These are phyloP conservation scores for Yamadazyma dushanensis DNA, from an alignment of 1,139 yeast genomes.

Conservation along the genomic window DNA sequence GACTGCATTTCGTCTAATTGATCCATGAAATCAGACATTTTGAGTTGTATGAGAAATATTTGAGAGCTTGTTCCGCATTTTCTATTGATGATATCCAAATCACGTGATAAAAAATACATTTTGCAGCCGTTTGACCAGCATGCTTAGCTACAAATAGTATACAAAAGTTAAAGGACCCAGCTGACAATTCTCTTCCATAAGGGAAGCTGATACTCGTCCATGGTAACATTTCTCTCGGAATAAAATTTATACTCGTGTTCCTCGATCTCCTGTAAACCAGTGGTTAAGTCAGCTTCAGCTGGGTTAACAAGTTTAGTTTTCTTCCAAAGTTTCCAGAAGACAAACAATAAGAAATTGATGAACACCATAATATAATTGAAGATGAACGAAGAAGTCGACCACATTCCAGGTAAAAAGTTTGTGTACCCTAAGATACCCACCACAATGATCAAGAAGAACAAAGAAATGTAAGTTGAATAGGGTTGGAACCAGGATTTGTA, in stretches of 20 bases:
- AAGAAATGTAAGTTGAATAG: conserved; percentile 55
- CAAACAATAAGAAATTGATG: conserved; percentile 21
- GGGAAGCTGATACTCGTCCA: no score
- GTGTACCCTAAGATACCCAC: conserved; percentile 39
- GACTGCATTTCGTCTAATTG: conserved; percentile 2
- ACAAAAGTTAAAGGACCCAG: no score
- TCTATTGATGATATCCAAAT: background rate
- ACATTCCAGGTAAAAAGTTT: conserved; percentile 31
- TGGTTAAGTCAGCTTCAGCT: conserved; percentile 29
- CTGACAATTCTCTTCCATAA: no score
- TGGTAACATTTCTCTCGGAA: no score
- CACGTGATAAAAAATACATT: background rate
- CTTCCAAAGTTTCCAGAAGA: conserved; percentile 29
- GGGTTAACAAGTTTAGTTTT: conserved; percentile 26
- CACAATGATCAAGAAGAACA: conserved; percentile 29
- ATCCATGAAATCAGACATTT: conserved; percentile 1
- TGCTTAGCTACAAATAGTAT: no score
- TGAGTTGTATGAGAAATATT: background rate
- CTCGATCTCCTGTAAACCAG: conserved; percentile 39
- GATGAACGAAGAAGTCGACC: conserved; percentile 35
- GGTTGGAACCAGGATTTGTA: conserved; percentile 77
- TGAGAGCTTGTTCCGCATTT: background rate
- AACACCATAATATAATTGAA: conserved; percentile 41
- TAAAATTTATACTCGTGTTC: conserved; percentile 35
- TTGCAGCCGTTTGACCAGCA: no score